Evolutionary conservation across 306 rosid species (phyloP).

Genomic region (Clitoria ternatea): DNA sequence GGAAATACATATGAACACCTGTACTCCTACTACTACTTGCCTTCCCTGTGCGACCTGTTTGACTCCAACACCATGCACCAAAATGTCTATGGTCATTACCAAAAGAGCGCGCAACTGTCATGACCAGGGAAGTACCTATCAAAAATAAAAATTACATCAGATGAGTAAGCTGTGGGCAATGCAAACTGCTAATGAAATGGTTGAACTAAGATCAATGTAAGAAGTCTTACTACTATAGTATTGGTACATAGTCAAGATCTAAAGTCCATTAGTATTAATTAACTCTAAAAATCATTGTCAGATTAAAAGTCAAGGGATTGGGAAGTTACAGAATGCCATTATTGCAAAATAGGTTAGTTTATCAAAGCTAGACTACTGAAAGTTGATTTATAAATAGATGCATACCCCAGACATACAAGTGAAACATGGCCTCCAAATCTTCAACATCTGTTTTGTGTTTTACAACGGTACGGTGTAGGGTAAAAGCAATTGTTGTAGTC

Average conservation of each 20-base stretch:
- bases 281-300: constrained; percentile 5
- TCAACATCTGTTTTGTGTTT: constrained; percentile 95
- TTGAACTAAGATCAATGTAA: background rate
- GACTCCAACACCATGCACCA: constrained; percentile 77
- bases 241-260: background rate
- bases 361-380: background rate
- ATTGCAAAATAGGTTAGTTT: constrained; percentile 14
- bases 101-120: constrained; percentile 85
- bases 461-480: constrained; percentile 96
- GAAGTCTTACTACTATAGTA: constrained; percentile 1
- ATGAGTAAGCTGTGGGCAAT: constrained; percentile 24
- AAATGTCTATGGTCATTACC: constrained; percentile 86
- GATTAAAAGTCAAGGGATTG: background rate
- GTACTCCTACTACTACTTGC: constrained; percentile 38
- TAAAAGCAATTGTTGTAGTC: constrained; percentile 97
- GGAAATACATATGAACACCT: constrained; percentile 1
- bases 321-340: constrained; percentile 4
- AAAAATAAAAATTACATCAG: constrained; percentile 11
- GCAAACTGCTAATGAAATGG: constrained; percentile 6
- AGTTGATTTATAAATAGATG: constrained; percentile 17
- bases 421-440: constrained; percentile 94
- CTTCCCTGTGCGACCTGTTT: constrained; percentile 86
- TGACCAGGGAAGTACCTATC: constrained; percentile 79
- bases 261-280: background rate
- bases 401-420: constrained; percentile 99